These are phyloP conservation scores for Didymosphaeria variabile DNA, from an alignment of 2,329 filamentous ascomycete species.

Conservation along the genomic window DNA sequence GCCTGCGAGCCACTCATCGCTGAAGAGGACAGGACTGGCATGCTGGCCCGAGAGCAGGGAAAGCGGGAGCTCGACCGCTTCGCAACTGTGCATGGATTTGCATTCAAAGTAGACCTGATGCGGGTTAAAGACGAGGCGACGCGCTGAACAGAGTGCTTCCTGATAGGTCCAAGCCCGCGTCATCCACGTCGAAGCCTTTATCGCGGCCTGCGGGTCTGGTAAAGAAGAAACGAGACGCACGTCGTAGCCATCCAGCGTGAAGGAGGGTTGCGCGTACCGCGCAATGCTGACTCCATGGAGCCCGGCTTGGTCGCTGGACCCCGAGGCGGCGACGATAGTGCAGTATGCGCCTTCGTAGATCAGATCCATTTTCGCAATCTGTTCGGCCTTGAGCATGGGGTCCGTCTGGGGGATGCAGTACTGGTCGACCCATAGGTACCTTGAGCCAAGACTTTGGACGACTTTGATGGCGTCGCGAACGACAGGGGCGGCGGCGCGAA, in stretches of 20 bases:
- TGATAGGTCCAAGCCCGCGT: conserved; percentile 27
- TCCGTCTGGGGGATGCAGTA: conserved; percentile 21
- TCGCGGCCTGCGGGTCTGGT: conserved; percentile 15
- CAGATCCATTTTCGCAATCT: conserved; percentile 17
- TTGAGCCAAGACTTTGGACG: conserved; percentile 1
- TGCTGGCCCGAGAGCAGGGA: conserved; percentile 8
- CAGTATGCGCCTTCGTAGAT: conserved; percentile 19
- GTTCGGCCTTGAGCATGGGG: conserved; percentile 15
- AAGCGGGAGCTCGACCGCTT: conserved; percentile 19
- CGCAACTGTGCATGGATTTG: conserved; percentile 20
- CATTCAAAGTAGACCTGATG: conserved; percentile 28
- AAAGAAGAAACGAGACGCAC: conserved; percentile 17
- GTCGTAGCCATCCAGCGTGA: not conserved
- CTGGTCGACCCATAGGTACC: conserved; percentile 24
- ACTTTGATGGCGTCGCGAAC: conserved; percentile 15
- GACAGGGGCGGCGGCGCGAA: not conserved
- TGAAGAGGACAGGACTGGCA: conserved; percentile 14
- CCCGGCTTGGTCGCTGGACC: conserved; percentile 12
- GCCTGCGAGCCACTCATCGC: conserved; percentile 16
- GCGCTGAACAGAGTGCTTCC: conserved; percentile 21
- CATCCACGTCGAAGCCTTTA: conserved; percentile 21
- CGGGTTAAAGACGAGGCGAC: conserved; percentile 24
- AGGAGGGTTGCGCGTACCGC: conserved; percentile 3
- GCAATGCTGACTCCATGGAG: conserved; percentile 16
- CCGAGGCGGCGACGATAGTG: conserved; percentile 20